These are phyloP conservation scores for Schizochytrium sp. DNA, from an alignment of 108 stramenopile species.

Conservation along the genomic window DNA sequence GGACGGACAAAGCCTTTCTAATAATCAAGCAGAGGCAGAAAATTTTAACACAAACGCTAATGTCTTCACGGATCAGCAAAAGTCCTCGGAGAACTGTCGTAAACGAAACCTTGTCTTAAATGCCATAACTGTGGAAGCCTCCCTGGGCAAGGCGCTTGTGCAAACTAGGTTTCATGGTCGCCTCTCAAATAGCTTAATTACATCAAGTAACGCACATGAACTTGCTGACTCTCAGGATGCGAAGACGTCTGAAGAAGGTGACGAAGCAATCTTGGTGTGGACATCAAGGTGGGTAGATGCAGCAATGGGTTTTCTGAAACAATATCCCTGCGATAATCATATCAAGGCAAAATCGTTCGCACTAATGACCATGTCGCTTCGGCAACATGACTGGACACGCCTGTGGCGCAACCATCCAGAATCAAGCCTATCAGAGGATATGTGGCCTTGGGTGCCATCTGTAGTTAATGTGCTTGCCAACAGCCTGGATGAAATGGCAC, in stretches of 20 bases:
- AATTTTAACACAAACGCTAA: too few relatives aligned
- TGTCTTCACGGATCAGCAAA: background rate
- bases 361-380: background rate
- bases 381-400: background rate
- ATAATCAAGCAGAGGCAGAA: too few relatives aligned
- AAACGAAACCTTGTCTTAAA: background rate
- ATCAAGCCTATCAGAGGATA: background rate
- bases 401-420: background rate
- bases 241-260: background rate
- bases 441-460: background rate
- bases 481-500: background rate
- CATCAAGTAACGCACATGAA: background rate
- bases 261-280: background rate
- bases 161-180: background rate
- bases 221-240: background rate
- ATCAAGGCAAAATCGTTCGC: background rate
- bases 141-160: constrained; percentile 11
- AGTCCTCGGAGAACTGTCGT: background rate
- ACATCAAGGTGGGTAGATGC: background rate
- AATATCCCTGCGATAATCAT: background rate
- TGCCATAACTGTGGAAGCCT: background rate
- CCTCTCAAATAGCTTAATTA: background rate
- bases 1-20: too few relatives aligned
- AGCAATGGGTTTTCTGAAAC: background rate
- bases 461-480: background rate